These are phyloP conservation scores for Ophiostoma fasciatum DNA, from an alignment of 2,329 filamentous ascomycete genomes.

Conservation along the genomic window DNA sequence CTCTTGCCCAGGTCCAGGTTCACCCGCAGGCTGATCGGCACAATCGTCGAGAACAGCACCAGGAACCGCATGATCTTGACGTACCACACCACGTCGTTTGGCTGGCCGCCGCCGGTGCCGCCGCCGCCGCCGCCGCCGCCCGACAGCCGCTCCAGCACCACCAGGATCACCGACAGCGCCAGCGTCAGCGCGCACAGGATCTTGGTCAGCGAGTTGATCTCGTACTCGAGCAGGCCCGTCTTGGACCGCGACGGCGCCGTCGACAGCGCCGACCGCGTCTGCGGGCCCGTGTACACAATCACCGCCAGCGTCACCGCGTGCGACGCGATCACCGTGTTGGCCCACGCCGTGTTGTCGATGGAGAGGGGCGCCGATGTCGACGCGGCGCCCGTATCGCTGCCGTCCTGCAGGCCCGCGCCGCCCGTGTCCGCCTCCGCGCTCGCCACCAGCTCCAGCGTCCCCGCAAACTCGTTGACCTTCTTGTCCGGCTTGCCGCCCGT, in stretches of 20 bases:
- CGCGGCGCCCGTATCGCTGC: slow-evolving; percentile 11
- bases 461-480: slow-evolving; percentile 88
- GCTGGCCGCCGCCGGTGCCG: slow-evolving; percentile 26
- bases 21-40: slow-evolving; percentile 89
- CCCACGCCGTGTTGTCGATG: slow-evolving; percentile 98
- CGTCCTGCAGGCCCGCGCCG: neutral
- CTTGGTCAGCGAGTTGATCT: slow-evolving; percentile 95
- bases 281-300: slow-evolving; percentile 85
- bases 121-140: slow-evolving; percentile 32
- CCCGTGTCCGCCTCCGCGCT: slow-evolving; percentile 32
- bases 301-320: slow-evolving; percentile 79
- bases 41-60: slow-evolving; percentile 97
- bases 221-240: slow-evolving; percentile 81
- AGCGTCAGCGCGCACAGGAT: slow-evolving; percentile 85
- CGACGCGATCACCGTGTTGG: slow-evolving; percentile 91
- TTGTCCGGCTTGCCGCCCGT: slow-evolving; percentile 82
- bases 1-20: slow-evolving; percentile 97
- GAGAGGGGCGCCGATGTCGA: slow-evolving; percentile 47
- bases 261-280: slow-evolving; percentile 86
- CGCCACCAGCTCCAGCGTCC: slow-evolving; percentile 64
- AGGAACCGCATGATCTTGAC: slow-evolving; percentile 96
- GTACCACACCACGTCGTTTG: slow-evolving; percentile 73
- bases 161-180: slow-evolving; percentile 71
- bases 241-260: slow-evolving; percentile 88
- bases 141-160: slow-evolving; percentile 71